Conservation (phyloP, 148 eudicot genomes). For the Cornus controversa region DNA sequence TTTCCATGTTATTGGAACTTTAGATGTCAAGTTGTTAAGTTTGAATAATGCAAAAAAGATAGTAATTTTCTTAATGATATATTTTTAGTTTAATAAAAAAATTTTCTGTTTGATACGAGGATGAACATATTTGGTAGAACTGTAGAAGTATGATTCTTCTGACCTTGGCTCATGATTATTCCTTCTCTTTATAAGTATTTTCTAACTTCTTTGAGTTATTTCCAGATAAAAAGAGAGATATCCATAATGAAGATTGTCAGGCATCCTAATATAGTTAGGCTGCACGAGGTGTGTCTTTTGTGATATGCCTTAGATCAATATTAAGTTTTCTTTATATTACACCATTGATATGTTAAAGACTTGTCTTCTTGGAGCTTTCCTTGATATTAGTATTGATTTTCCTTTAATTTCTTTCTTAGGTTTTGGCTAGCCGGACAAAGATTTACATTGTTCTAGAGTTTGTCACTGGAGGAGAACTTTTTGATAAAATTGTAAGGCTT, state of each 20-base stretch:
- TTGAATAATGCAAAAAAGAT: too few relatives aligned
- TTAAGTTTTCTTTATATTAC: not conserved
- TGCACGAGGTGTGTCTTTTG: slow-evolving; percentile 64
- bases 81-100: too few relatives aligned
- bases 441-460: slow-evolving; percentile 89
- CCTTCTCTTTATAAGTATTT: not conserved
- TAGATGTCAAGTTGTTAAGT: not conserved
- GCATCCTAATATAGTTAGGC: slow-evolving; percentile 84
- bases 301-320: not conserved
- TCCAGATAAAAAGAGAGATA: slow-evolving; percentile 91
- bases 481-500: slow-evolving; percentile 86
- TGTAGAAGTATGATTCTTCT: not conserved
- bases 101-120: not conserved
- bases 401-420: slow-evolving; percentile 41
- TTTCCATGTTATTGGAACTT: not conserved
- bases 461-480: slow-evolving; percentile 94
- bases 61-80: too few relatives aligned
- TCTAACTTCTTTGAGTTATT: slow-evolving; percentile 18
- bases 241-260: slow-evolving; percentile 98
- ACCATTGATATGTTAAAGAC: not conserved
- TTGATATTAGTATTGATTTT: slow-evolving; percentile 8
- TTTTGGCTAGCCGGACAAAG: slow-evolving; percentile 79
- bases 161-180: not conserved
- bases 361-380: slow-evolving; percentile 12
- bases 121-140: not conserved